phyloP scores from a whole-genome alignment of 371 early-diverging fungal species.

The Dentiscutata heterogama region DNA sequence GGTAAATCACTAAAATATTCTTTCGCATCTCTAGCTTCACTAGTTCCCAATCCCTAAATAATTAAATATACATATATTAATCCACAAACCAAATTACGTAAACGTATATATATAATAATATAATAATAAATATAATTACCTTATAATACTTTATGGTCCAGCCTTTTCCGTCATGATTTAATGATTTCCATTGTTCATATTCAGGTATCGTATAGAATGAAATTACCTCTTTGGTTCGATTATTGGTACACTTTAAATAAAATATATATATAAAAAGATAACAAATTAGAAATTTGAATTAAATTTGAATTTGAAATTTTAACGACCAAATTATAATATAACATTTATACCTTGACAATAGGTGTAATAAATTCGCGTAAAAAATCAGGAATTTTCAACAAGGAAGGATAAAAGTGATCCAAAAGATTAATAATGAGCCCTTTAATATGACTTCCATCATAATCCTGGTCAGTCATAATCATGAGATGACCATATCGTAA shows the following conservation, averaged over 20 bases:
- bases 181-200: slow-evolving; percentile 92
- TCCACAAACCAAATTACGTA: background rate
- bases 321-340: background rate
- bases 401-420: slow-evolving; percentile 97
- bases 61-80: background rate
- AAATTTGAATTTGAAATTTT: too few species aligned
- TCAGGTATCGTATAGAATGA: slow-evolving; percentile 98
- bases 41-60: slow-evolving; percentile 96
- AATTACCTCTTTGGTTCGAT: slow-evolving; percentile 62
- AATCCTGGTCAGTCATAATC: slow-evolving; percentile 99
- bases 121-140: slow-evolving; percentile 50
- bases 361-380: slow-evolving; percentile 99
- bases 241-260: slow-evolving; percentile 48
- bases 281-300: too few species aligned
- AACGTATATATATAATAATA: background rate
- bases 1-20: slow-evolving; percentile 92
- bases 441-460: slow-evolving; percentile 99
- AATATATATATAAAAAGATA: too few species aligned
- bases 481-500: slow-evolving; percentile 98
- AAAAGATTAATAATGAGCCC: slow-evolving; percentile 99
- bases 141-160: slow-evolving; percentile 98
- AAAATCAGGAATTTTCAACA: slow-evolving; percentile 96
- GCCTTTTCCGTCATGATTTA: slow-evolving; percentile 70
- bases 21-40: slow-evolving; percentile 92
- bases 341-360: slow-evolving; percentile 82